Conservation (phyloP, 495 filamentous ascomycete species). For the Penicillium herquei region DNA sequence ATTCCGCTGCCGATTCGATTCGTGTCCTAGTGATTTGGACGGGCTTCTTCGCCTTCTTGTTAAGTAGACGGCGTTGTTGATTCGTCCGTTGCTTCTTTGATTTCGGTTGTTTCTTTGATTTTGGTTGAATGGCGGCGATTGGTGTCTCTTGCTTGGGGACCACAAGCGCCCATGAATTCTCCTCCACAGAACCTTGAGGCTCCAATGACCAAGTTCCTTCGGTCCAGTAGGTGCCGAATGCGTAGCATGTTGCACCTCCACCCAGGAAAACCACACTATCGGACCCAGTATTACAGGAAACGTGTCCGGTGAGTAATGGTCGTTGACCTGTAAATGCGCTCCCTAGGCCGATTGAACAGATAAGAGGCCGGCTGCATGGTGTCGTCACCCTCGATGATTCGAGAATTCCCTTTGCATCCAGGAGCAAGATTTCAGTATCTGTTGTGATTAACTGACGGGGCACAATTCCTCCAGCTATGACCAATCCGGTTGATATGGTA, state of each 20-base stretch:
- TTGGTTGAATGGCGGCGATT: neutral
- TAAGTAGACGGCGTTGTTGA: neutral
- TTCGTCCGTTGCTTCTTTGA: neutral
- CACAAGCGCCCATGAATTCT: constrained; percentile 24
- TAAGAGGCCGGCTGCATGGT: constrained; percentile 11
- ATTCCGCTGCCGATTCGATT: constrained; percentile 52
- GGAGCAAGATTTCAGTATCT: constrained; percentile 36
- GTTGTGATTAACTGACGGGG: constrained; percentile 27
- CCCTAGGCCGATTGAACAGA: constrained; percentile 25
- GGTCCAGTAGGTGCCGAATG: constrained; percentile 79
- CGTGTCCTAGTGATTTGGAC: constrained; percentile 45
- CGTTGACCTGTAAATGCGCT: constrained; percentile 25
- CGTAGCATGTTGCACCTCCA: constrained; percentile 87
- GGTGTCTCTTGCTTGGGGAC: constrained; percentile 8
- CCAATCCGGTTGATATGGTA: constrained; percentile 36
- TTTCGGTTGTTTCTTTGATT: no score
- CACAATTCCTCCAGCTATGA: constrained; percentile 43
- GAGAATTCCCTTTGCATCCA: constrained; percentile 22
- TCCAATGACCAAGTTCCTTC: constrained; percentile 51
- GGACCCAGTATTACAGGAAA: constrained; percentile 44
- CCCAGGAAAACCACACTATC: constrained; percentile 61
- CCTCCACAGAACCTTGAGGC: constrained; percentile 8
- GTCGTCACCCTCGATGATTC: constrained; percentile 9
- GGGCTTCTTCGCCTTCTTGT: constrained; percentile 4
- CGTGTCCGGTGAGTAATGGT: constrained; percentile 68